Base-by-base conservation (phyloP, 2,329 filamentous ascomycete genomes). In the Sarocladium kiliense region DNA sequence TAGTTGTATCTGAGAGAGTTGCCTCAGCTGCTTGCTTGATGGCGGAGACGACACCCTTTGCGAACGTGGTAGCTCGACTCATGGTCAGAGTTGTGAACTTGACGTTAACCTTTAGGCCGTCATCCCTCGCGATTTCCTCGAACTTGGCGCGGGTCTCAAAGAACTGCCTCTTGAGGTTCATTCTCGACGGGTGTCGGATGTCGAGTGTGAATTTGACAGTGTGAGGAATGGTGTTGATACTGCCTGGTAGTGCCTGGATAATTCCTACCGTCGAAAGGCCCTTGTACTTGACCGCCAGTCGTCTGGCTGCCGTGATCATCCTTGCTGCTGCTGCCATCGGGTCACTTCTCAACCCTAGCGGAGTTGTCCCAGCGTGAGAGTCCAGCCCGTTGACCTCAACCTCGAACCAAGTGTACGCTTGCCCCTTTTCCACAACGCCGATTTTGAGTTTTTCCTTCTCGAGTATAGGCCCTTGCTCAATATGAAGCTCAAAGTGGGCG, bases 141-240 rank as follows among this genome's bases (percentile, higher is more conserved):
- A 65, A 70, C 3, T 58, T 58, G 16, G 59, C 57, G 44, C 4
- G 63, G 45, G 36, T 64, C 63, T 2, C 61, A 55, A 9, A 56
- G 37, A 30, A 67, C 59, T 21, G 69, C 86, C 14, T 70, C 66
- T 2, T 77, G 71, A 1, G 88, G 77, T 0, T 76, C 74, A 14
- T 71, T 69, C 61, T 86, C 78, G 39, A 78, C 71, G 78, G 77
- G 0, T 81, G 76, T 26, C 86, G 79, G 50, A 89, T 80, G 62
- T 89, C 86, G 5, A 89, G 76, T 12, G 78, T 84, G 68, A 88
- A 88, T 30, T 74, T 77, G 7, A 88, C 85, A n/a, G 74, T 68
- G 0, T 84, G 83, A 0, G 86, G 83, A 1, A 89, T 81, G 0
- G 87, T 89, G 65, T 90, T 89, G 12, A 85, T 85, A 85, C 53